Base-by-base conservation (phyloP, 305 asterid species). In the Striga hermonthica region DNA sequence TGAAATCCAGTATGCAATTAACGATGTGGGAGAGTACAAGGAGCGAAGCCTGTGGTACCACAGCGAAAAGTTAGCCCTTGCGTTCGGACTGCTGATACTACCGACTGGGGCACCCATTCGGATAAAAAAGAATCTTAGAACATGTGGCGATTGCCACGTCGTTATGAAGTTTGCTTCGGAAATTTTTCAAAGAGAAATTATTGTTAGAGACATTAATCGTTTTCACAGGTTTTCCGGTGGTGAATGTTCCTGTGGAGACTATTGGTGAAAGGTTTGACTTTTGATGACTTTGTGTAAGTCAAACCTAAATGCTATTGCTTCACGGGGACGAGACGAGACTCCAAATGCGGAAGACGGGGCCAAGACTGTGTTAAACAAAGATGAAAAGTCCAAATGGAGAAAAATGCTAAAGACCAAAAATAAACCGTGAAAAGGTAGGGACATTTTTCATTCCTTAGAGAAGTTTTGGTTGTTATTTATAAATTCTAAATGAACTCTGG, bases 111-210 rank as follows among this genome's bases (percentile, higher is more conserved):
- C 81, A 61, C 80, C 82, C 14, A 74, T 76, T 72, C 70, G 77
- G 40, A 82, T 76, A 56, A 79, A 79, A 74, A 82, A 82, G 74
- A 82, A 82, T 50, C 77, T 76, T 8, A 68, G 82, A 69, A 81
- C 83, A 47, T 78, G 83, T 64, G 73, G 66, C n/a, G 76, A 78
- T 49, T 76, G 82, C 47, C 86, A 73, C 60, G 43, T 72, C 34
- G 80, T 78, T 39, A 75, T 81, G 83, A 78, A 78, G 79, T 71
- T 72, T 55, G 83, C 77, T 34, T 81, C 86, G 6, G 76, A 47
- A 52, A 63, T 79, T 66, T 81, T 73, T 43, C 50, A 45, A 52
- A 78, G 81, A 72, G 83, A 81, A 72, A 81, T 81, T 59, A 74
- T 81, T 53, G 64, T 81, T 37, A 69, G 82, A 63, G 83, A 76